These are phyloP conservation scores for Cryptosporidium tyzzeri DNA, from an alignment of 169 alveolate genomes.

Conservation along the genomic window DNA sequence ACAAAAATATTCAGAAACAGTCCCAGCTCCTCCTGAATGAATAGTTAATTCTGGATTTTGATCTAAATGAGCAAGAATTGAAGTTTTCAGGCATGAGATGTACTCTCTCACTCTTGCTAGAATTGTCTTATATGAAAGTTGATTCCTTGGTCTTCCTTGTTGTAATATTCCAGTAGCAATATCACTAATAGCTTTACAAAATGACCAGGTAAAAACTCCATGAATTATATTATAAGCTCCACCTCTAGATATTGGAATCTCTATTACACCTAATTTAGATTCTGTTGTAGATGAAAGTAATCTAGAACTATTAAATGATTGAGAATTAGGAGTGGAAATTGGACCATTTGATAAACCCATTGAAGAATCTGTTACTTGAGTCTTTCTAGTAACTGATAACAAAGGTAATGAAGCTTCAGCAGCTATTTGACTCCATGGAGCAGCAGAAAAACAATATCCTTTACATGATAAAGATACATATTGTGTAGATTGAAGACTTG, in stretches of 20 bases:
- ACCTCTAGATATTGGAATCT: conserved; percentile 68
- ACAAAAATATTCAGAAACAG: conserved; percentile 82
- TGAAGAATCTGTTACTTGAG: conserved; percentile 27
- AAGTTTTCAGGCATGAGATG: conserved; percentile 80
- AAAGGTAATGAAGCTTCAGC: conserved; percentile 86
- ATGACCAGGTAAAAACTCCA: conserved; percentile 89
- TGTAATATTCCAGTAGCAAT: conserved; percentile 82
- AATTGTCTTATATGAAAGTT: conserved; percentile 80
- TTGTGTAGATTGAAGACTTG: conserved; percentile 81
- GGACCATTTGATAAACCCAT: neutral
- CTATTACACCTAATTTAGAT: conserved; percentile 47
- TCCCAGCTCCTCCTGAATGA: conserved; percentile 86
- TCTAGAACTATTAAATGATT: neutral
- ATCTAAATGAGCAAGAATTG: conserved; percentile 82
- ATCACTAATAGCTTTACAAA: conserved; percentile 76
- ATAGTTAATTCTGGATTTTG: conserved; percentile 85
- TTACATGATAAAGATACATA: conserved; percentile 79
- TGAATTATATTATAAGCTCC: conserved; percentile 82
- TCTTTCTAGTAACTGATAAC: conserved; percentile 74
- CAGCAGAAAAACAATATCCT: conserved; percentile 86
- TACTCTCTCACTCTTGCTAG: conserved; percentile 82
- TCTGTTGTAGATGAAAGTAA: conserved; percentile 39
- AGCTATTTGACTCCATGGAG: conserved; percentile 86
- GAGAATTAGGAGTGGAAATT: neutral
- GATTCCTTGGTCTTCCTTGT: conserved; percentile 81